Percentiles rank a stretch among this genome's conserved stretches.
Evolutionary conservation across 805 yeast genomes (phyloP).

Genomic region (Candida maris): DNA sequence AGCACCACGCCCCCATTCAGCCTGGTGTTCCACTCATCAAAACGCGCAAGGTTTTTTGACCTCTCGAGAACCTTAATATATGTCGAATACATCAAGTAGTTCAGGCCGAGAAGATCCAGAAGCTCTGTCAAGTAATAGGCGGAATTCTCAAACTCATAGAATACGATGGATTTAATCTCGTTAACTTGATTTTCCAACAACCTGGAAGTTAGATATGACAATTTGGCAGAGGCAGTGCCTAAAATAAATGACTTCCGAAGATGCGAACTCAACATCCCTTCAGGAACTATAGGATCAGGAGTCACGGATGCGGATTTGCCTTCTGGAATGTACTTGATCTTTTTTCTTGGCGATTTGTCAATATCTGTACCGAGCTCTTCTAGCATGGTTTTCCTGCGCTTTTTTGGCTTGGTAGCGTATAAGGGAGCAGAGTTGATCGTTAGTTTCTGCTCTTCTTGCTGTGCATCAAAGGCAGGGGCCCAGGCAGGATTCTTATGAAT

Average conservation of each 20-base stretch:
- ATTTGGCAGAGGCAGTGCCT: conserved; percentile 65
- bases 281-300: conserved; percentile 23
- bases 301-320: conserved; percentile 21
- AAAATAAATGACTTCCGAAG: conserved; percentile 37
- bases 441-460: conserved; percentile 18
- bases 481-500: conserved; percentile 28
- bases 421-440: not conserved
- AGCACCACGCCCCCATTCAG: conserved; percentile 50
- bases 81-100: conserved; percentile 62
- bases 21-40: conserved; percentile 39
- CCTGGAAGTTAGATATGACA: conserved; percentile 56
- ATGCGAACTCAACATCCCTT: conserved; percentile 19
- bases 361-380: conserved; percentile 3
- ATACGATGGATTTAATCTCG: conserved; percentile 54
- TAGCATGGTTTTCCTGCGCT: not conserved
- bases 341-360: conserved; percentile 17
- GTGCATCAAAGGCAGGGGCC: conserved; percentile 25
- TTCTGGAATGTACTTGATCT: conserved; percentile 14
- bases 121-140: conserved; percentile 67
- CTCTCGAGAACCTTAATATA: conserved; percentile 49
- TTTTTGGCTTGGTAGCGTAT: conserved; percentile 1
- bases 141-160: conserved; percentile 68
- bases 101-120: conserved; percentile 56
- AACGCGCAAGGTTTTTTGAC: conserved; percentile 48
- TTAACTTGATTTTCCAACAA: conserved; percentile 48